Evolutionary conservation across 2,329 filamentous ascomycete species (phyloP).

Genomic region (Calonectria montana): DNA sequence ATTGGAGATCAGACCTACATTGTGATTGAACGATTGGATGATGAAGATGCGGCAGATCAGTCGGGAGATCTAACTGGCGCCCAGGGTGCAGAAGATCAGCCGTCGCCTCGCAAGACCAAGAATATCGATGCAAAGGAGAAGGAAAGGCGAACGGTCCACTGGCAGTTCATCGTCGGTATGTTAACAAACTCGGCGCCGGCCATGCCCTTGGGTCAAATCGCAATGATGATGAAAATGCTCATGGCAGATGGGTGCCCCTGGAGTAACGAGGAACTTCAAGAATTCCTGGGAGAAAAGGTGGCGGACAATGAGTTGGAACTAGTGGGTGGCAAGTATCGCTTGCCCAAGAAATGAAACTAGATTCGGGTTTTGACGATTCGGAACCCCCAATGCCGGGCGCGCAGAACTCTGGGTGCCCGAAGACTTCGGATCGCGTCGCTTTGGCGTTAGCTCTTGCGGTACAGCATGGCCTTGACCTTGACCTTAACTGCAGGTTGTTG

Average conservation of each 20-base stretch:
- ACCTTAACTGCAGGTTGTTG: background rate
- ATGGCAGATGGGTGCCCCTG: constrained; percentile 90
- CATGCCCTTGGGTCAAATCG: constrained; percentile 84
- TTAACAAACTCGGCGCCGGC: constrained; percentile 86
- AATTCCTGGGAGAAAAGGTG: constrained; percentile 85
- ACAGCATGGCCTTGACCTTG: background rate
- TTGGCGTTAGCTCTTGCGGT: constrained; percentile 1
- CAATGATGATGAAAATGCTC: constrained; percentile 95
- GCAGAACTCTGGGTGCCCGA: constrained; percentile 1
- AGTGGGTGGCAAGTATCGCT: constrained; percentile 76
- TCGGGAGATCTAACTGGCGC: constrained; percentile 46
- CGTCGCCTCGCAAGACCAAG: constrained; percentile 63
- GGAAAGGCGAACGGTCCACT: constrained; percentile 75
- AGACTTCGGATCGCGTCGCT: background rate
- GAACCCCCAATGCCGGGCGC: background rate
- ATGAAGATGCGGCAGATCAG: constrained; percentile 43
- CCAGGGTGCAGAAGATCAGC: constrained; percentile 42
- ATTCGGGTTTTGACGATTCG: background rate
- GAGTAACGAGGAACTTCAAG: constrained; percentile 87
- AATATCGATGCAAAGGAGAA: constrained; percentile 73
- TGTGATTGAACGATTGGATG: constrained; percentile 74
- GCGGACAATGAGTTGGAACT: constrained; percentile 76
- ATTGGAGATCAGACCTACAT: constrained; percentile 66
- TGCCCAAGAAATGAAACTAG: constrained; percentile 65
- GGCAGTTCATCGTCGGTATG: constrained; percentile 95